Conservation (phyloP, 345 rosid genomes). For the Salix exigua region DNA sequence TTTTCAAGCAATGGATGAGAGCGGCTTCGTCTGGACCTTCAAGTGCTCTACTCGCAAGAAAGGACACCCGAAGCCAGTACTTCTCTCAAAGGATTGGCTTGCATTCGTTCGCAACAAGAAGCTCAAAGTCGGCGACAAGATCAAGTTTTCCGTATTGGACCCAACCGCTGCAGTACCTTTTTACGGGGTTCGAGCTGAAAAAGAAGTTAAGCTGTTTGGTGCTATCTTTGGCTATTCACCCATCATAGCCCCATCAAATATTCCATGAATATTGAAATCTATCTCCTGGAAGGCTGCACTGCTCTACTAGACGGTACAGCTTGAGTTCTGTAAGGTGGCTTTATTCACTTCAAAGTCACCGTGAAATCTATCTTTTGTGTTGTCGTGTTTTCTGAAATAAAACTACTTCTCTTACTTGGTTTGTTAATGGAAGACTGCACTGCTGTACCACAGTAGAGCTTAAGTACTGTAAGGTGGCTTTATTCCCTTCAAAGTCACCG, state of each 20-base stretch:
- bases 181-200: neutral
- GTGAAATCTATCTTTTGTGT: too few species aligned
- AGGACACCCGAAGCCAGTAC: conserved; percentile 1
- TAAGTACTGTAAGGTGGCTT: too few species aligned
- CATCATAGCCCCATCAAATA: neutral
- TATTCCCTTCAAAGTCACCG: too few species aligned
- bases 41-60: conserved; percentile 1
- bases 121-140: neutral
- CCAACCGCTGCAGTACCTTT: neutral
- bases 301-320: too few species aligned
- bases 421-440: too few species aligned
- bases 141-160: neutral
- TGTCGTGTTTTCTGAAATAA: too few species aligned
- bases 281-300: too few species aligned
- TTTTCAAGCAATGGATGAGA: neutral
- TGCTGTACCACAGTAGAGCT: too few species aligned
- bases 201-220: neutral
- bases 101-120: neutral
- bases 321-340: too few species aligned
- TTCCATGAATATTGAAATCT: neutral
- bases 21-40: neutral
- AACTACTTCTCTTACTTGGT: too few species aligned
- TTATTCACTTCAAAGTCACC: too few species aligned
- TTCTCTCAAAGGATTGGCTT: conserved; percentile 11
- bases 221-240: neutral